A percentile compares a stretch with the other conserved stretches of the same genome.
Conservation (phyloP, 768 basidiomycete genomes). For the Dioszegia crocea region DNA sequence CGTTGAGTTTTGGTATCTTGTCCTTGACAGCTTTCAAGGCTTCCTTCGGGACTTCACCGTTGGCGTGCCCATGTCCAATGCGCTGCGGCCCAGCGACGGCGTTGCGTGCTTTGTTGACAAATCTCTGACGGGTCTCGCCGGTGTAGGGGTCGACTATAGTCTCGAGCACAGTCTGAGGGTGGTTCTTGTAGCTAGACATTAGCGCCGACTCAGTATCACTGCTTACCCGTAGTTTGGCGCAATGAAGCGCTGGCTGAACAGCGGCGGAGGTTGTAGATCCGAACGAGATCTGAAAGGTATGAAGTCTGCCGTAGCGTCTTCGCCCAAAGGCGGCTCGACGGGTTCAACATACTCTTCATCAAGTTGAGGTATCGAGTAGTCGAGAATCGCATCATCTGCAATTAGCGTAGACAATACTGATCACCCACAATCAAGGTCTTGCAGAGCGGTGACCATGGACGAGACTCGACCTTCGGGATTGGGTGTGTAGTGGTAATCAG, state of each 20-base stretch:
- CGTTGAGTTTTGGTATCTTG: slow-evolving; percentile 61
- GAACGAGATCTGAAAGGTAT: slow-evolving; percentile 53
- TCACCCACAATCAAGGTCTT: slow-evolving; percentile 72
- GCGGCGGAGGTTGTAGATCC: slow-evolving; percentile 77
- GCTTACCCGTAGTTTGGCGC: slow-evolving; percentile 52
- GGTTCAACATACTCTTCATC: slow-evolving; percentile 64
- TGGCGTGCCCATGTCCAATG: slow-evolving; percentile 18
- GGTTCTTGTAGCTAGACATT: slow-evolving; percentile 23
- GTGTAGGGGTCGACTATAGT: slow-evolving; percentile 24
- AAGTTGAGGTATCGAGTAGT: slow-evolving; percentile 67
- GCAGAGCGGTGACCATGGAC: slow-evolving; percentile 68
- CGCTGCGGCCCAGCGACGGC: slow-evolving; percentile 11
- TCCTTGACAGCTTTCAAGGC: slow-evolving; percentile 58
- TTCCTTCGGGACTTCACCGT: slow-evolving; percentile 28
- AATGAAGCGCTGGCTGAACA: slow-evolving; percentile 66
- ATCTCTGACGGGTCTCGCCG: slow-evolving; percentile 20
- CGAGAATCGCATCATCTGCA: slow-evolving; percentile 67
- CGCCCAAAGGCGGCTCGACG: slow-evolving; percentile 45
- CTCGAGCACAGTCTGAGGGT: slow-evolving; percentile 18
- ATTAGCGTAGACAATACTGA: background rate
- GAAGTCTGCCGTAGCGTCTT: slow-evolving; percentile 36
- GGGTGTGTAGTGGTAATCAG: slow-evolving; percentile 85
- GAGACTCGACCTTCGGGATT: slow-evolving; percentile 66
- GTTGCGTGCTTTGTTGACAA: slow-evolving; percentile 25
- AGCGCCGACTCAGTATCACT: background rate